Base-by-base conservation (phyloP, 495 filamentous ascomycete species). In the Pyrenopolyporus hunteri region DNA sequence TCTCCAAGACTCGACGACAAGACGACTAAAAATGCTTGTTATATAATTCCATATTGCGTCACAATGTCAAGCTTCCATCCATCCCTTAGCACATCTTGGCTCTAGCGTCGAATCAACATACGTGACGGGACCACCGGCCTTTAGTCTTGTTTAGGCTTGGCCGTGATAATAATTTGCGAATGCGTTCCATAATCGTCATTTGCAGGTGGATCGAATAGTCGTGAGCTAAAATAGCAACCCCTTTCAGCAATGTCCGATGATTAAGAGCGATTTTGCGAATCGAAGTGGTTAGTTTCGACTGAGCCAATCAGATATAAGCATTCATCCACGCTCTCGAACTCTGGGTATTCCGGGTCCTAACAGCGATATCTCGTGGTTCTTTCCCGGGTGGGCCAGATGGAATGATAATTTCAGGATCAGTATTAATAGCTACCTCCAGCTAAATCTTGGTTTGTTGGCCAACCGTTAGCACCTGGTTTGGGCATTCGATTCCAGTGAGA, bases 241-340 rank as follows among this genome's bases (percentile, higher is more conserved):
- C 11, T 22, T 17, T 45, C 32, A 39, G 8, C 32, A 49, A 40
- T 28, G 33, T 55, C 48, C 37, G 49, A 59, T 22, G 42, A 59
- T 35, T 51, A 51, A 60, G 26, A 57, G 35, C 33, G 49, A 45
- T 44, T 45, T 44, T 42, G 33, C 14, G 26, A 25, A 17, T 40
- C 20, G 33, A 49, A 64, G 62, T 60, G 39, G 14, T 31, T 22
- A 43, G 23, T 28, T 46, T 14, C 6, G 11, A 0, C 31, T 35
- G 0, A 29, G 17, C 67, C 67, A 70, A 70, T 70, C 20, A 60
- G 29, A 33, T 35, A 13, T n/a, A 7, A 20, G 40, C 4, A 55
- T 64, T 55, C 29, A 35, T 32, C 59, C 67, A 70, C 67, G 63
- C 63, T 59, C 58, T 47, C 20, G 32, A 53, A 3, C 16, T 33